Conservation (phyloP, 2,329 filamentous ascomycete genomes). For the Magnaporthales sp. region DNA sequence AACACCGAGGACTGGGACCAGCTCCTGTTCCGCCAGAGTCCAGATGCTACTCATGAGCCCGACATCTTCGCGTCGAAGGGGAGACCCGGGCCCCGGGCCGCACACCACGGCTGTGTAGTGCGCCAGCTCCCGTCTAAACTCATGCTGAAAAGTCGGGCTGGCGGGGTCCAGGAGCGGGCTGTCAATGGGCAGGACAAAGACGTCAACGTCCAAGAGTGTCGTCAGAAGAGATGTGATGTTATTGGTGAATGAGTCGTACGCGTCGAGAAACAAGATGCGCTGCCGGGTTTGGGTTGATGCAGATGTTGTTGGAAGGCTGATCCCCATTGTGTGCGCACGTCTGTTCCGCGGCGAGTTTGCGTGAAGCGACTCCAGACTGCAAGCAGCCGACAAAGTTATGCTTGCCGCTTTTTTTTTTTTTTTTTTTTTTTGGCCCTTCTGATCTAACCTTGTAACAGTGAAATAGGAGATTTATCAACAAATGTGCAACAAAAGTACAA, state of each 20-base stretch:
- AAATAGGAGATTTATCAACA: background rate
- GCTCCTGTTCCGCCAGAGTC: conserved; percentile 46
- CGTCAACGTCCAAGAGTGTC: conserved; percentile 56
- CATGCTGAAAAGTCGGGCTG: conserved; percentile 29
- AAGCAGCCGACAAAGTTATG: background rate
- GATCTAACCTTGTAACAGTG: background rate
- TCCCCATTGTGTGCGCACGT: background rate
- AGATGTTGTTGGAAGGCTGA: background rate
- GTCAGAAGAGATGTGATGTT: conserved; percentile 82
- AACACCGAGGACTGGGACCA: conserved; percentile 76
- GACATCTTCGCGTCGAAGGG: conserved; percentile 63
- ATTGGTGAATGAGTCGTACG: conserved; percentile 94
- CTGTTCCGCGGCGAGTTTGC: background rate
- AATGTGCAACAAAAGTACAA: background rate
- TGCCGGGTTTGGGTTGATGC: conserved; percentile 3
- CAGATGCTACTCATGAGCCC: conserved; percentile 76
- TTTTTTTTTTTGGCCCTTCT: background rate
- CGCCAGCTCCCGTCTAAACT: conserved; percentile 40
- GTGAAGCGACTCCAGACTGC: background rate
- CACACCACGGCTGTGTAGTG: conserved; percentile 79
- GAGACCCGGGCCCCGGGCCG: conserved; percentile 83
- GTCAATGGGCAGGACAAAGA: conserved; percentile 67
- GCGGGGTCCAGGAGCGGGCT: conserved; percentile 32
- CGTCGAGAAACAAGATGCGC: conserved; percentile 79
- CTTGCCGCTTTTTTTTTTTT: background rate